phyloP scores from a whole-genome alignment of 441 rosid genomes.

The Erysimum pusillum region DNA sequence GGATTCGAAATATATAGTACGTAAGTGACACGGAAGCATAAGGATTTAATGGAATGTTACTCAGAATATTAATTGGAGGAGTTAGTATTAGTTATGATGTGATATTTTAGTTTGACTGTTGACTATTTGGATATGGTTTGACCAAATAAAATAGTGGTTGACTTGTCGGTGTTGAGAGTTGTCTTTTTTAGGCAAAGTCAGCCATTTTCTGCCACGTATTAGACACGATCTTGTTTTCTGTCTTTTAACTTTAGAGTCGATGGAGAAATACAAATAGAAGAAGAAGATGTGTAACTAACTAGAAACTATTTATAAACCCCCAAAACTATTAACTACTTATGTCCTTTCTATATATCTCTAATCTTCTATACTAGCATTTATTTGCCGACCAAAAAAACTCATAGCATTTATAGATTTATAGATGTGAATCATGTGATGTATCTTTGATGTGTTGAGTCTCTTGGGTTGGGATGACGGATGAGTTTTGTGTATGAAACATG shows the following conservation, averaged over 20 bases:
- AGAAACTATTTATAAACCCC: neutral
- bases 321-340: neutral
- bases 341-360: neutral
- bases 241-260: constrained; percentile 15
- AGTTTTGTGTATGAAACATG: neutral
- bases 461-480: neutral
- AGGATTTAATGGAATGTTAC: constrained; percentile 14
- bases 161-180: constrained; percentile 46
- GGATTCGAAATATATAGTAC: neutral
- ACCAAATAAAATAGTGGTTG: constrained; percentile 25
- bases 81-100: constrained; percentile 16
- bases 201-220: constrained; percentile 33
- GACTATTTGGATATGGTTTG: constrained; percentile 34
- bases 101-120: constrained; percentile 39
- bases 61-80: neutral
- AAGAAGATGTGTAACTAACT: neutral
- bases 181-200: constrained; percentile 23
- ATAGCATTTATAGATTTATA: neutral
- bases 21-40: constrained; percentile 34
- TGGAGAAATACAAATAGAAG: constrained; percentile 20
- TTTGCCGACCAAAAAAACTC: neutral
- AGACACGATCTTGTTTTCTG: constrained; percentile 10
- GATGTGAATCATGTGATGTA: neutral
- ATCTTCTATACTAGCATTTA: neutral
- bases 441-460: neutral